Percentiles rank a stretch among this genome's conserved stretches.
phyloP scores from a whole-genome alignment of 169 alveolate genomes.

The Eimeria praecox region DNA sequence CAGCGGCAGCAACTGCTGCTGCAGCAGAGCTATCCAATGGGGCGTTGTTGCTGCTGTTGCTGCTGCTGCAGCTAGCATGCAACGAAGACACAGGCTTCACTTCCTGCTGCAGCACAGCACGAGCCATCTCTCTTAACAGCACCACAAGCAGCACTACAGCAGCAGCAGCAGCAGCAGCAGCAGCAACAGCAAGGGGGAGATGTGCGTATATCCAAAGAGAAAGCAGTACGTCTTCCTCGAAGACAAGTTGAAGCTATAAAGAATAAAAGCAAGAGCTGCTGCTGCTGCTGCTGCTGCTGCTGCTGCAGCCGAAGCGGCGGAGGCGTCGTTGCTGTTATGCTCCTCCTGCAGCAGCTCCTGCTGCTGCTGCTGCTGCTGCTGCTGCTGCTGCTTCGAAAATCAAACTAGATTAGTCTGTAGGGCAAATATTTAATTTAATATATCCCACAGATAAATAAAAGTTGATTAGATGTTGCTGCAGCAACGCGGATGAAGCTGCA shows the following conservation, averaged over 20 bases:
- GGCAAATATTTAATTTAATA: background rate
- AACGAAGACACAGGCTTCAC: background rate
- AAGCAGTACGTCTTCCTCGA: background rate
- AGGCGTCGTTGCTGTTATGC: constrained; percentile 31
- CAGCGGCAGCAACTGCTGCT: background rate
- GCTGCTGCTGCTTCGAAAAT: background rate
- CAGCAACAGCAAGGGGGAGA: background rate
- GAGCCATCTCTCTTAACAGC: background rate
- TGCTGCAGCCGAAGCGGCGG: constrained; percentile 15
- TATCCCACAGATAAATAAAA: background rate
- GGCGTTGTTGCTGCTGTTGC: constrained; percentile 20
- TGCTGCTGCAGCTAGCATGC: background rate
- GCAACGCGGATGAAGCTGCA: background rate
- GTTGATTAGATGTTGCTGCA: background rate
- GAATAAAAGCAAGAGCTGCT: background rate
- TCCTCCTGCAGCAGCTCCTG: constrained; percentile 26
- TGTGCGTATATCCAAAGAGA: background rate
- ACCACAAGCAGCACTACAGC: constrained; percentile 18
- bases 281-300: constrained; percentile 36
- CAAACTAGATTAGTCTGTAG: background rate
- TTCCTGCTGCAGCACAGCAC: background rate
- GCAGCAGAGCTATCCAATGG: background rate
- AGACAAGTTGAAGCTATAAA: background rate
- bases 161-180: constrained; percentile 51
- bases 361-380: constrained; percentile 14